Conservation (phyloP, 345 rosid genomes). For the Lenwebbia sp. region DNA sequence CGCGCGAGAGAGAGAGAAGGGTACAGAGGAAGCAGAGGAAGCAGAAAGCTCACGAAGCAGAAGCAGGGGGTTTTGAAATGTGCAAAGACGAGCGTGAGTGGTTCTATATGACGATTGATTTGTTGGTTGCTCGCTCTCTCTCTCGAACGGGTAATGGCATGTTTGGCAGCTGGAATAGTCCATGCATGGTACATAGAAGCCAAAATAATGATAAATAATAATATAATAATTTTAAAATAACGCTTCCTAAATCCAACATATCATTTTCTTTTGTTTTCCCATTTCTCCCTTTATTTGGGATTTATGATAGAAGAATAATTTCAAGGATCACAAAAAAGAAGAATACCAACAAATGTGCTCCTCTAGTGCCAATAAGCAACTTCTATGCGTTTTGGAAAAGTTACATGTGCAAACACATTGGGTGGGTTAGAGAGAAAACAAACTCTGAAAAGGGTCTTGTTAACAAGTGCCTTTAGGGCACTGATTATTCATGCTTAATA, state of each 20-base stretch:
- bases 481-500: neutral
- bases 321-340: neutral
- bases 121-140: neutral
- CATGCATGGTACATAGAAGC: neutral
- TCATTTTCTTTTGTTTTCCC: neutral
- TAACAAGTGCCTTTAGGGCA: neutral
- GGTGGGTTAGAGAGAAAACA: neutral
- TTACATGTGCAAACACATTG: slow-evolving; percentile 5
- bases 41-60: neutral
- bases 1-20: neutral
- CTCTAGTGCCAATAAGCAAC: neutral
- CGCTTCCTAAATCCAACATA: neutral
- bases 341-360: neutral
- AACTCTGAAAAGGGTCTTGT: neutral
- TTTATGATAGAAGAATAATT: neutral
- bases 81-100: neutral
- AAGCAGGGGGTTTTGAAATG: neutral
- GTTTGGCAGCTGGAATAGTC: neutral
- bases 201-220: too few species aligned
- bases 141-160: neutral
- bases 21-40: neutral
- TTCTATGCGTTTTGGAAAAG: neutral
- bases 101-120: neutral
- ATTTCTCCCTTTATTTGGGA: neutral
- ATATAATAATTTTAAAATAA: too few species aligned